Base-by-base conservation (phyloP, 768 basidiomycete species). In the Boletus insuetus region DNA sequence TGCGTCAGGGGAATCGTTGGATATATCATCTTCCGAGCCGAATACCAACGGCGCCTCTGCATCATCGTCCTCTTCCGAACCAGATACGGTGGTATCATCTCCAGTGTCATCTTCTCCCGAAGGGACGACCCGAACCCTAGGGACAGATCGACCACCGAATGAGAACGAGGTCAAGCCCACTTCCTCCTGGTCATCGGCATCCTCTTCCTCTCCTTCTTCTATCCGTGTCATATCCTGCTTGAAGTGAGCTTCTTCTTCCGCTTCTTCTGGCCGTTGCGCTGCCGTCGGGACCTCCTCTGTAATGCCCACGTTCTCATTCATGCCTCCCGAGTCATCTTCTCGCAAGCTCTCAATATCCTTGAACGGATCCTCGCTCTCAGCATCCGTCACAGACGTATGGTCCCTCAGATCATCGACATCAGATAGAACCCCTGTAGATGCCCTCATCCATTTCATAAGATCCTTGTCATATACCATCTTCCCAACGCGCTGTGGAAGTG, bases 381-480 rank as follows among this genome's bases (percentile, higher is more conserved):
- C 76, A 74, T 64, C 56, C 68, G 70, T 61, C 58, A 67, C 57
- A 50, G 65, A 50, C 50, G 67, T 52, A 53, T 74, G 58, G 60
- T 75, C 60, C 53, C 53, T 63, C 24, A 69, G 57, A 39, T 71
- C 70, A 51, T 73, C 69, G 20, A 41, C 58, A 12, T 63, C 74
- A 3, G 64, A 60, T 4, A 69, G 67, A 5, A 68, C 68, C 22
- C 70, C 65, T 9, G 76, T 75, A 1, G 79, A 76, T 26, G 76
- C 82, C 74, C 85, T 88, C 51, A 92, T 85, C 94, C 94, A 96
- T 61, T 81, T 83, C 87, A 92, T 91, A 73, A 84, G 79, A 39
- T 81, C 81, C 61, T 79, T 84, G 73, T 96, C 94, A 61, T 86
- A 94, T 48, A 89, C 74, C 94, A 98, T 96, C 69, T 82, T 82